Evolutionary conservation across 441 rosid genomes (phyloP).

Genomic region (Aquilaria agallochum): DNA sequence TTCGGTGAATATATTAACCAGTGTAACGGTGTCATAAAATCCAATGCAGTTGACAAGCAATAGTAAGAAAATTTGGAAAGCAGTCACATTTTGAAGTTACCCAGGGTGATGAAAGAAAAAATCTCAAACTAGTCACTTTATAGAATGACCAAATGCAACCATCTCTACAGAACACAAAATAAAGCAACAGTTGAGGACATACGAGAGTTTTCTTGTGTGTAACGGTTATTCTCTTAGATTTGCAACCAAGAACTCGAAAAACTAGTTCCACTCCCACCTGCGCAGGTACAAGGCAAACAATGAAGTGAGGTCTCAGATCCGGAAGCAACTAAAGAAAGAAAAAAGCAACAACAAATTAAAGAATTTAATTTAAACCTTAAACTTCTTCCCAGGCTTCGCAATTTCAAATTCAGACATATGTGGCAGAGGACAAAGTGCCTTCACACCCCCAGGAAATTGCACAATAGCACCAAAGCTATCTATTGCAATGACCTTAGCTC

Average conservation of each 20-base stretch:
- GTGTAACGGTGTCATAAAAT: too few species aligned
- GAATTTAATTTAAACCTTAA: constrained; percentile 48
- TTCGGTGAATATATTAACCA: too few species aligned
- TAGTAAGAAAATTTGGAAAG: too few species aligned
- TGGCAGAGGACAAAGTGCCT: constrained; percentile 94
- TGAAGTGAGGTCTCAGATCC: constrained; percentile 11
- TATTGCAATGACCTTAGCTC: constrained; percentile 73
- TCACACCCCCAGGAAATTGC: constrained; percentile 94
- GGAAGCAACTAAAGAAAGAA: constrained; percentile 10
- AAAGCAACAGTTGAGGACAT: constrained; percentile 29
- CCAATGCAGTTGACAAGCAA: too few species aligned
- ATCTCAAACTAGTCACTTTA: too few species aligned
- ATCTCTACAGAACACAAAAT: constrained; percentile 10
- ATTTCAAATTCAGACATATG: constrained; percentile 99
- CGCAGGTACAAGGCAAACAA: constrained; percentile 16
- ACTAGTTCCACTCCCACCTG: constrained; percentile 92
- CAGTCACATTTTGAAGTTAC: too few species aligned
- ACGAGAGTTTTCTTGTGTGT: constrained; percentile 98
- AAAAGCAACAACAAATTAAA: constrained; percentile 9
- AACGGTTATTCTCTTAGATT: constrained; percentile 94
- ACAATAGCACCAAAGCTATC: constrained; percentile 96
- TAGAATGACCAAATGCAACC: background rate
- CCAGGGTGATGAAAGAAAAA: too few species aligned
- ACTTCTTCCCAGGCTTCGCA: constrained; percentile 81
- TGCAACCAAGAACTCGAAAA: constrained; percentile 98